These are phyloP conservation scores for Gloeopeniophorella convolvens DNA, from an alignment of 768 basidiomycete species.

Conservation along the genomic window DNA sequence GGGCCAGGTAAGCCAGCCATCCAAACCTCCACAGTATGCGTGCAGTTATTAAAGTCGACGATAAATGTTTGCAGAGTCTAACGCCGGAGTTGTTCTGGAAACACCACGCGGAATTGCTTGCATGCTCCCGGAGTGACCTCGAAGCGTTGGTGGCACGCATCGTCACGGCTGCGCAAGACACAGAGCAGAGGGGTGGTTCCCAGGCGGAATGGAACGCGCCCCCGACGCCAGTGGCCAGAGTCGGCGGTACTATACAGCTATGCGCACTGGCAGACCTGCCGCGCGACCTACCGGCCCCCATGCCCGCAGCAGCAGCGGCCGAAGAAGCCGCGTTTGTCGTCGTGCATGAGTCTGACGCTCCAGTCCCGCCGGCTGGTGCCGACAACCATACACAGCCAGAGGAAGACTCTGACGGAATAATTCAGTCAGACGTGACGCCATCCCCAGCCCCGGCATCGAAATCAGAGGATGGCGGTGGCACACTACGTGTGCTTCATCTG, in stretches of 20 bases:
- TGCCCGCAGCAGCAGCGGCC: slow-evolving; percentile 1
- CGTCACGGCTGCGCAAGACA: slow-evolving; percentile 9
- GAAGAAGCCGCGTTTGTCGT: slow-evolving; percentile 28
- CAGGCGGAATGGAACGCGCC: slow-evolving; percentile 11
- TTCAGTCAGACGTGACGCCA: not conserved
- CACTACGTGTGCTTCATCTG: slow-evolving; percentile 23
- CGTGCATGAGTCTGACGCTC: slow-evolving; percentile 18
- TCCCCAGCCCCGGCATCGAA: too few relatives aligned
- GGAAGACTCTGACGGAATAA: not conserved
- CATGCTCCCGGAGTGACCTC: slow-evolving; percentile 42
- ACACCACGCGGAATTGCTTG: slow-evolving; percentile 44
- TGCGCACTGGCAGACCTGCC: slow-evolving; percentile 30
- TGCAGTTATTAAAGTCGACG: not conserved
- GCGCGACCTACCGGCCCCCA: not conserved
- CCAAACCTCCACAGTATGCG: slow-evolving; percentile 5
- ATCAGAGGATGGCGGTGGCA: not conserved
- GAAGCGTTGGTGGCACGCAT: slow-evolving; percentile 35
- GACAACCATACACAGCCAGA: not conserved
- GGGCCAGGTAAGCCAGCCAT: slow-evolving; percentile 51
- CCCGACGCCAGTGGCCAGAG: slow-evolving; percentile 30
- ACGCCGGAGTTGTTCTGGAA: slow-evolving; percentile 70
- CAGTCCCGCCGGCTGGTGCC: not conserved
- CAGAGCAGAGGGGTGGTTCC: not conserved
- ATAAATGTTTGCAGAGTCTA: slow-evolving; percentile 49
- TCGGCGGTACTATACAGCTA: slow-evolving; percentile 39